Conservation (phyloP, 148 eudicot species). For the Rhododendron molle region DNA sequence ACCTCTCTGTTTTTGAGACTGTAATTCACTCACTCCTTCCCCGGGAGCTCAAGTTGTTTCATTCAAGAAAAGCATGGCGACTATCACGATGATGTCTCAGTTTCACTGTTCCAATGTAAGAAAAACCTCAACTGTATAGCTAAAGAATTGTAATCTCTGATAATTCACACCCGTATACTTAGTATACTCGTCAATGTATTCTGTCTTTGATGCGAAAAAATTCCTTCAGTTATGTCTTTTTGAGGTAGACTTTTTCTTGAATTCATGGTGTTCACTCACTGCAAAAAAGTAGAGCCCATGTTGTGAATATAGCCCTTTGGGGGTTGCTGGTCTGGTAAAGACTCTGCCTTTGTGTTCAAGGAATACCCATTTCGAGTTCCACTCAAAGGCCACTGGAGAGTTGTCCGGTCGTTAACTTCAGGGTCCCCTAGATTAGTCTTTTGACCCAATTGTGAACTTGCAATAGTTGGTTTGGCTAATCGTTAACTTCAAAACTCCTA, state of each 20-base stretch:
- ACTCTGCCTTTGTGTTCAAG: neutral
- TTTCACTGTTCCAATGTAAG: conserved; percentile 5
- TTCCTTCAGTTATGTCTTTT: neutral
- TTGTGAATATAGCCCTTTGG: neutral
- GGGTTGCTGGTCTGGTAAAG: neutral
- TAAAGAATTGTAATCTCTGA: neutral
- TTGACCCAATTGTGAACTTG: neutral
- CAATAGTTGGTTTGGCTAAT: neutral
- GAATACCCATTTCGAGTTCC: neutral
- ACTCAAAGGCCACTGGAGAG: neutral
- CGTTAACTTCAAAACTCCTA: neutral
- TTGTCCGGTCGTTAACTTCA: neutral
- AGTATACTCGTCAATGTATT: neutral
- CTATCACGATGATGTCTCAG: neutral
- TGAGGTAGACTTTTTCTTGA: neutral
- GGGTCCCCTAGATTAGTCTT: neutral
- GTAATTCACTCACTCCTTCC: neutral
- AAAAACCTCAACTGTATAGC: neutral
- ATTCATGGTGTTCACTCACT: neutral
- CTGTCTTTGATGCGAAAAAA: neutral
- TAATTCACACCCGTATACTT: neutral
- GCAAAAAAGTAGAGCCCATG: neutral
- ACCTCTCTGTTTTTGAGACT: neutral
- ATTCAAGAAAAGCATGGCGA: conserved; percentile 1
- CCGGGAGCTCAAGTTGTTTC: neutral